phyloP scores from a whole-genome alignment of 139 green algal species.

The Microglena sp. region DNA sequence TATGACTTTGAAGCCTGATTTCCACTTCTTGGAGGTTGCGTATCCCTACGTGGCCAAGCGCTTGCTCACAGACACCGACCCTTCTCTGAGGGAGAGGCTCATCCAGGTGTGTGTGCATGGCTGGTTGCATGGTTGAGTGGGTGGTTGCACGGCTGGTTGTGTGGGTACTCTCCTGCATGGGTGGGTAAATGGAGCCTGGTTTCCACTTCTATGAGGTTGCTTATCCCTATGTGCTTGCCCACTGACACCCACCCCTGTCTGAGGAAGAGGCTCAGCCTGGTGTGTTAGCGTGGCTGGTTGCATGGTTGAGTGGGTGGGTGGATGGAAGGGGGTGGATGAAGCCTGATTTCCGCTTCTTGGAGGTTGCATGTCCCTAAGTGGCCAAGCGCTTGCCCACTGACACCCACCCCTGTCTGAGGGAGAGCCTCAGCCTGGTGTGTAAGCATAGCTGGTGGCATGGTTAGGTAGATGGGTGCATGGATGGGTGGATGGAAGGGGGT shows the following conservation, averaged over 20 bases:
- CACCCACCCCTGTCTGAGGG: conserved; percentile 82
- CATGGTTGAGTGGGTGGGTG: too few relatives aligned
- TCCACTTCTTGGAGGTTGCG: conserved; percentile 95
- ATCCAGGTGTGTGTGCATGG: conserved; percentile 56
- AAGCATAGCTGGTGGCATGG: too few relatives aligned
- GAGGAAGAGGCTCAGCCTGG: conserved; percentile 64
- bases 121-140: too few relatives aligned
- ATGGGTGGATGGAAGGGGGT: background rate
- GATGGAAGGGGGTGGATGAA: too few relatives aligned
- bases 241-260: conserved; percentile 93
- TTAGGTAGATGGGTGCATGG: too few relatives aligned
- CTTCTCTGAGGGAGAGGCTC: conserved; percentile 81
- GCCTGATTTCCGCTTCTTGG: conserved; percentile 95
- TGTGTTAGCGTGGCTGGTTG: background rate
- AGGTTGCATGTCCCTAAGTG: conserved; percentile 86
- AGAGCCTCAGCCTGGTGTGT: conserved; percentile 81
- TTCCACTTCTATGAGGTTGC: conserved; percentile 97
- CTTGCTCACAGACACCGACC: conserved; percentile 93
- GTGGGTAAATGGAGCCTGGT: conserved; percentile 55
- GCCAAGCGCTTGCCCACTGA: conserved; percentile 89
- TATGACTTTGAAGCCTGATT: conserved; percentile 88
- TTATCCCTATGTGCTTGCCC: conserved; percentile 90
- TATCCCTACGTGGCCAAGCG: conserved; percentile 85
- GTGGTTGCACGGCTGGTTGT: background rate
- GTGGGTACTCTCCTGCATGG: background rate